A percentile compares a stretch with the other conserved stretches of the same genome.
Conservation (phyloP, 2,329 filamentous ascomycete genomes). For the Pochonia chlamydosporia region DNA sequence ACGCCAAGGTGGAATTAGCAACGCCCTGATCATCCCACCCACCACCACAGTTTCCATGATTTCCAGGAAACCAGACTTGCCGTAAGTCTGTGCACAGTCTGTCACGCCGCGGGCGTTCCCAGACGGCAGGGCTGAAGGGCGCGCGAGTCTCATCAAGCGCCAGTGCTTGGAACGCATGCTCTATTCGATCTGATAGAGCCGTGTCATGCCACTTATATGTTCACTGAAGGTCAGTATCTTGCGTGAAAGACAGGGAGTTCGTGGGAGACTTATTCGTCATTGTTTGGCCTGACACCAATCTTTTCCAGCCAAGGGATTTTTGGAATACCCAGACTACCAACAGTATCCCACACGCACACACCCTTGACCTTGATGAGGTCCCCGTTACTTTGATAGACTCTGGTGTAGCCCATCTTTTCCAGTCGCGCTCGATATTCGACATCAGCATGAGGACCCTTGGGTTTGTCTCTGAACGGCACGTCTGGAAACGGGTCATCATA, state of each 20-base stretch:
- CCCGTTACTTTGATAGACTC: conserved; percentile 33
- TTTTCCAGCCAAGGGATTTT: conserved; percentile 39
- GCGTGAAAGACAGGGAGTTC: neutral
- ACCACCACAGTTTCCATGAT: conserved; percentile 65
- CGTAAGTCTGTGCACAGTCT: conserved; percentile 36
- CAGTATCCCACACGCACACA: conserved; percentile 42
- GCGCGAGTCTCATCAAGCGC: conserved; percentile 51
- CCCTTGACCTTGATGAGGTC: conserved; percentile 39
- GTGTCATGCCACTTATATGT: conserved; percentile 51
- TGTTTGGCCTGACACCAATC: conserved; percentile 38
- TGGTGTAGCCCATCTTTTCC: conserved; percentile 36
- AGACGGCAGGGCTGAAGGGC: conserved; percentile 50
- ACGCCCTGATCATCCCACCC: conserved; percentile 52
- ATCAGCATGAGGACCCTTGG: conserved; percentile 36
- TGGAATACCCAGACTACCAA: conserved; percentile 39
- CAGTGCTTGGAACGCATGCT: conserved; percentile 54
- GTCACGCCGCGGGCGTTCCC: conserved; percentile 38
- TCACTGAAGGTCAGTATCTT: conserved; percentile 23
- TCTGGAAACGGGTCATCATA: conserved; percentile 43
- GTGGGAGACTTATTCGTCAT: conserved; percentile 38
- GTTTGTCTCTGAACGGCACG: conserved; percentile 42
- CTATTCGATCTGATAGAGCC: conserved; percentile 43
- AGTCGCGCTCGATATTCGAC: conserved; percentile 38
- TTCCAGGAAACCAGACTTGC: conserved; percentile 63
- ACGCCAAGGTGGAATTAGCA: conserved; percentile 32